phyloP scores from a whole-genome alignment of 2,329 filamentous ascomycete genomes.

The Fusarium sp. region DNA sequence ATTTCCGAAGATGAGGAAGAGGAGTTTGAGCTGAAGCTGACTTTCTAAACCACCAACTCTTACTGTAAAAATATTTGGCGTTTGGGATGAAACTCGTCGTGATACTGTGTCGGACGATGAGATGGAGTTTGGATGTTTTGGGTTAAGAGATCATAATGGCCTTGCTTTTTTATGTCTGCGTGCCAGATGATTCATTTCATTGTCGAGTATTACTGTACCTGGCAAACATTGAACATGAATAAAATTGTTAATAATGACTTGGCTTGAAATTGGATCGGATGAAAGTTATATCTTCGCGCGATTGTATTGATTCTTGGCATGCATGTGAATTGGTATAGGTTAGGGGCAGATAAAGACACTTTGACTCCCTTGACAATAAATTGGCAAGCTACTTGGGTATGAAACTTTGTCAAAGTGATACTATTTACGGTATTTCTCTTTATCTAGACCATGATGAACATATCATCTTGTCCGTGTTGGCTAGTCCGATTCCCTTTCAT shows the following conservation, averaged over 20 bases:
- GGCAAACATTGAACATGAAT: background rate
- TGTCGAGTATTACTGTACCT: background rate
- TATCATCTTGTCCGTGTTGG: background rate
- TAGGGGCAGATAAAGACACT: background rate
- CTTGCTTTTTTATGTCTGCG: background rate
- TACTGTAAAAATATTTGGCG: constrained; percentile 36
- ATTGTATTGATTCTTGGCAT: too few species aligned
- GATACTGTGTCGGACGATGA: background rate
- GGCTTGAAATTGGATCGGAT: background rate
- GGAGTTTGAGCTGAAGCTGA: constrained; percentile 67
- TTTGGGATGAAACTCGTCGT: constrained; percentile 25
- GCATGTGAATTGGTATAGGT: constrained; percentile 1
- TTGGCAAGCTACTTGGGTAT: background rate
- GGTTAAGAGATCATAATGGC: background rate
- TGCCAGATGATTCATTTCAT: background rate
- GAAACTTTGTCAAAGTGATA: background rate
- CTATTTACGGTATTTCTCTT: background rate
- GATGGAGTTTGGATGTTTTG: constrained; percentile 30
- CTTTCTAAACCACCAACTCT: constrained; percentile 42
- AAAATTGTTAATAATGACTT: constrained; percentile 2
- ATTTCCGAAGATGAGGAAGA: constrained; percentile 62
- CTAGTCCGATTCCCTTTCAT: background rate
- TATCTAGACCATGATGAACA: background rate
- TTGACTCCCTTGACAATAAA: too few species aligned
- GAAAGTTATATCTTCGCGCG: background rate